A percentile compares a stretch with the other conserved stretches of the same genome.
Evolutionary conservation across 352 stramenopile genomes (phyloP).

Genomic region (Phytopythium boreale): DNA sequence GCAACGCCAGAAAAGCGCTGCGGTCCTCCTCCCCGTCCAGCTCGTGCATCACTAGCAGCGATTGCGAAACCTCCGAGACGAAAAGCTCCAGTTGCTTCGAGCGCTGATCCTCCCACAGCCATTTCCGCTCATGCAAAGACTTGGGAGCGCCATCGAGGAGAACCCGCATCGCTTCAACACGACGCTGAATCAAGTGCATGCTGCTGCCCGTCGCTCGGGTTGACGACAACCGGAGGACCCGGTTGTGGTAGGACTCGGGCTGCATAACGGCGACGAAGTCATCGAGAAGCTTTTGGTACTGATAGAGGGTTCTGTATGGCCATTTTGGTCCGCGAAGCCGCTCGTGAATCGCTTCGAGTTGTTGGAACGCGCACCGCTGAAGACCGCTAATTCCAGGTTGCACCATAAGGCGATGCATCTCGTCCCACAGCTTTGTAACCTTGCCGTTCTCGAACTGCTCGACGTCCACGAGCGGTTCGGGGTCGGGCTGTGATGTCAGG

Average conservation of each 20-base stretch:
- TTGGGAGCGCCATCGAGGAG: background rate
- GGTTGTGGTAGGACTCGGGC: background rate
- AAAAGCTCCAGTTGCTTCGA: constrained; percentile 7
- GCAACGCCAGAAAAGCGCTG: background rate
- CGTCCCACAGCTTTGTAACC: background rate
- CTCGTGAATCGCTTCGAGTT: background rate
- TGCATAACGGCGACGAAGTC: background rate
- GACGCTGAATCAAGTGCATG: background rate
- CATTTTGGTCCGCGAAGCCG: background rate
- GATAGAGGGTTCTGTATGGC: background rate
- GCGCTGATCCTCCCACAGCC: background rate
- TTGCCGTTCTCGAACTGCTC: background rate
- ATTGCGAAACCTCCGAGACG: constrained; percentile 8
- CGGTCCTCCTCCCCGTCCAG: constrained; percentile 11
- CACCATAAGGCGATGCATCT: background rate
- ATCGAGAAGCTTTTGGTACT: background rate
- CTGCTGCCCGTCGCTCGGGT: background rate
- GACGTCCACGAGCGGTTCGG: background rate
- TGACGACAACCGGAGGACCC: constrained; percentile 1
- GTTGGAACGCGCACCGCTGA: background rate
- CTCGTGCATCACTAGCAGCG: constrained; percentile 2
- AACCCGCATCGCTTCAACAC: background rate
- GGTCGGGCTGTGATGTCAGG: background rate
- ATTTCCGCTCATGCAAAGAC: background rate
- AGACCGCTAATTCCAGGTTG: background rate